These are phyloP conservation scores for Microsporum canis DNA, from an alignment of 2,329 filamentous ascomycete genomes.

Conservation along the genomic window DNA sequence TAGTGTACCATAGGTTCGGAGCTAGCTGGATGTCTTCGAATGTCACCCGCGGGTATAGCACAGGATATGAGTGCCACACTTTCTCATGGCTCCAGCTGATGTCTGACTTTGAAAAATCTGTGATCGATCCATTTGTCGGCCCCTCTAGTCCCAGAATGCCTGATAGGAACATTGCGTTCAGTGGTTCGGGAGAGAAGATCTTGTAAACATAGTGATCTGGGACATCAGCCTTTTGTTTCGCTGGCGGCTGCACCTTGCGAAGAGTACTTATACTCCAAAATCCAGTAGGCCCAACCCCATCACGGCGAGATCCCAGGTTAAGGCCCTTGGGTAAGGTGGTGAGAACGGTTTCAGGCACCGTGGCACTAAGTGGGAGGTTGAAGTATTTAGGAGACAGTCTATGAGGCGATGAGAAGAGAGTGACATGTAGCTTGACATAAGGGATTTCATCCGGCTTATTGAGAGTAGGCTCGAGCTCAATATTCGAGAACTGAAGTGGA, in stretches of 20 bases:
- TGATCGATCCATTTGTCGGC: slow-evolving; percentile 16
- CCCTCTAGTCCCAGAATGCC: slow-evolving; percentile 36
- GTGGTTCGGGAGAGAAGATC: slow-evolving; percentile 48
- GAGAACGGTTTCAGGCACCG: slow-evolving; percentile 62
- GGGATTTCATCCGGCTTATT: slow-evolving; percentile 62
- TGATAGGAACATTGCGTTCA: slow-evolving; percentile 39
- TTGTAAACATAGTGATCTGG: slow-evolving; percentile 52
- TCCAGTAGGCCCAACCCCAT: slow-evolving; percentile 58
- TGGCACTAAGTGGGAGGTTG: slow-evolving; percentile 40
- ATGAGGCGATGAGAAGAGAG: slow-evolving; percentile 69
- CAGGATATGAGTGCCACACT: slow-evolving; percentile 74
- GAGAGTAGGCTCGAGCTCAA: slow-evolving; percentile 41
- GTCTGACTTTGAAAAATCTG: slow-evolving; percentile 28
- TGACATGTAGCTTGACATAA: slow-evolving; percentile 79
- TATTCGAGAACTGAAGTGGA: slow-evolving; percentile 68
- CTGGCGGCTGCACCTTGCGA: slow-evolving; percentile 50
- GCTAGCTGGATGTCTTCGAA: slow-evolving; percentile 70
- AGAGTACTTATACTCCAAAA: slow-evolving; percentile 83
- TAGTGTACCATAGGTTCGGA: slow-evolving; percentile 44
- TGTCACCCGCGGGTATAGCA: slow-evolving; percentile 68
- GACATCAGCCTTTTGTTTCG: slow-evolving; percentile 11
- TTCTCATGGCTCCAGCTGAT: slow-evolving; percentile 71
- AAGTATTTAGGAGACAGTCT: slow-evolving; percentile 64
- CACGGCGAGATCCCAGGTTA: slow-evolving; percentile 25
- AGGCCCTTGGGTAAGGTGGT: slow-evolving; percentile 61